Conservation (phyloP, 306 rosid species). For the Inga leiocalycina region DNA sequence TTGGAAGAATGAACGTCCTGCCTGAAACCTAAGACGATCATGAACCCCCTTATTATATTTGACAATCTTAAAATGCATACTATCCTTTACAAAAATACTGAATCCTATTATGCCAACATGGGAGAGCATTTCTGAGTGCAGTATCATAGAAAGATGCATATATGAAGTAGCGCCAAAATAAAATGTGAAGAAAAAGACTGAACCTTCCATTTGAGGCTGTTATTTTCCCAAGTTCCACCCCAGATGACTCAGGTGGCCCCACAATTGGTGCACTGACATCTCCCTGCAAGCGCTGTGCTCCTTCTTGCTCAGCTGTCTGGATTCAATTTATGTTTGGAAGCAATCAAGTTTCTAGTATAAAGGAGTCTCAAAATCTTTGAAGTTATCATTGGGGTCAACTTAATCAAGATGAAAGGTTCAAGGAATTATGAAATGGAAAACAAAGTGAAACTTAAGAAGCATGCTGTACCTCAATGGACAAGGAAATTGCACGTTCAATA, state of each 20-base stretch:
- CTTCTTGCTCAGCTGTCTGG: constrained; percentile 82
- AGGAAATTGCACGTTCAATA: constrained; percentile 35
- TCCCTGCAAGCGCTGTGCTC: constrained; percentile 52
- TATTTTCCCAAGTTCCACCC: constrained; percentile 54
- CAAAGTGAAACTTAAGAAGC: constrained; percentile 23
- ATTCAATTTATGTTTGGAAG: constrained; percentile 40
- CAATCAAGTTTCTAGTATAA: constrained; percentile 37
- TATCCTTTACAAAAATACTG: constrained; percentile 13
- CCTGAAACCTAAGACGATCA: constrained; percentile 66
- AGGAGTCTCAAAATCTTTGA: neutral
- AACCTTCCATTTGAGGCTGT: constrained; percentile 73
- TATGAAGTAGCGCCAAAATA: neutral
- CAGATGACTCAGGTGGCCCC: constrained; percentile 52
- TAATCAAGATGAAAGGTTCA: constrained; percentile 14
- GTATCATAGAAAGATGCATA: neutral
- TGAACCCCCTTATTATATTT: constrained; percentile 37
- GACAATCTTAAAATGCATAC: constrained; percentile 1
- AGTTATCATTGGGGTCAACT: neutral
- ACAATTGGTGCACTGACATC: constrained; percentile 40
- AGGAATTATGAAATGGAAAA: neutral
- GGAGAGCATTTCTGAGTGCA: neutral
- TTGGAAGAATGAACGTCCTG: constrained; percentile 68
- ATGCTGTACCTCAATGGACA: constrained; percentile 77
- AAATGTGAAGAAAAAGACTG: constrained; percentile 17
- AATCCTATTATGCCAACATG: constrained; percentile 15